Base-by-base conservation (phyloP, 805 yeast species). In the Millerago galiae region DNA sequence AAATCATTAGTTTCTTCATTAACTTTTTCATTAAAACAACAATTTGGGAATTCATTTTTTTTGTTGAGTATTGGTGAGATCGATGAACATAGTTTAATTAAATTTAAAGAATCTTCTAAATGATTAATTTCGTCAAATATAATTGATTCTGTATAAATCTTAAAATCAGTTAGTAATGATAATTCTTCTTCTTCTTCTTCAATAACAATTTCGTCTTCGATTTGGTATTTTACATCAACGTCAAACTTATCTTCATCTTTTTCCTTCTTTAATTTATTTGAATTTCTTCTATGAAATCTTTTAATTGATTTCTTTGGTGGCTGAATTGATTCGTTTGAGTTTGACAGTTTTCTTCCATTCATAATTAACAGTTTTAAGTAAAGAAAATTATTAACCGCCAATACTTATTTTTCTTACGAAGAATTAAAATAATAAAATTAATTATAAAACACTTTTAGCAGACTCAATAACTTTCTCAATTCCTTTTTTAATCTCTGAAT, bases 401-500 rank as follows among this genome's bases (percentile, higher is more conserved):
- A 15, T 24, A 21, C 7, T 21, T 21, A 5, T 21, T 5, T 21
- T 21, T 21, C 4, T 5, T 21, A 5, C 3, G 10, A 26, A 35
- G 8, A 35, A 11, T 16, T 15, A 35, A 8, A 12, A 16, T 3
- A 5, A 16, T 34, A n/a, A 24, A 24, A 21, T 33, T 24, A 5
- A 24, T 26, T 12, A 41, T 24, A 26, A n/a, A 16, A 40, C 33
- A 18, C 32, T 37, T 26, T 42, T 45, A 8, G 41, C 41, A 13
- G 35, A 36, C 12, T 45, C 48, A 18, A 45, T 16, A 11, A 40
- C 46, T 10, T 36, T 31, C 13, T 40, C 46, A 17, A 45, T 5
- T 44, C 40, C n/a, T 45, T 40, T 13, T 36, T 15, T 31, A 18
- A 11, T 26, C 4, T 26, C 13, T 26, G 13, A 8, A 8, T 26